Base-by-base conservation (phyloP, 768 basidiomycete species). In the Termitomyces sp. region DNA sequence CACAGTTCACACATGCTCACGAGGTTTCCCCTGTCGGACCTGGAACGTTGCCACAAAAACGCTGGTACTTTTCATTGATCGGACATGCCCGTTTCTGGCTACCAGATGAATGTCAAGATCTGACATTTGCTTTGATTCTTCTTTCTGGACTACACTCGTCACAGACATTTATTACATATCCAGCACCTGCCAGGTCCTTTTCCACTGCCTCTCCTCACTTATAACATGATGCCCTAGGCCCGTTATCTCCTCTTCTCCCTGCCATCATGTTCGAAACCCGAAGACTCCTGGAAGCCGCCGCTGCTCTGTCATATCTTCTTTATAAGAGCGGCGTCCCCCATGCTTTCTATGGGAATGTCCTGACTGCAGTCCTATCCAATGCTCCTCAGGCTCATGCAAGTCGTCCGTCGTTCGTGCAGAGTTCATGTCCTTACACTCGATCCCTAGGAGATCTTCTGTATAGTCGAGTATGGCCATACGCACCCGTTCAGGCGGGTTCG, bases 401-500 rank as follows among this genome's bases (percentile, higher is more conserved):
- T 78, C 22, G 14, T 43, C 14, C 30, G 33, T 58, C 53, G 57
- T 56, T 56, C 16, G 43, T 33, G 30, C 32, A 22, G 4, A 44
- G 36, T 57, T 46, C 24, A 54, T 33, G 16, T 28, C 47, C 64
- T 67, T 58, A 69, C 40, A 18, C 28, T 43, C 36, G 36, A 43
- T 54, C 26, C 47, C 6, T 70, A 93, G 92, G 91, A 94, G 72
- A 88, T 94, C 54, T 86, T 79, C 61, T 93, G 91, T 69, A 85
- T 94, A 68, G 90, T 92, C 60, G 87, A 92, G 71, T 84, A 85
- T 47, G 83, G 86, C n/a, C 71, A 81, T 33, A 71, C 78, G 0
- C 86, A 92, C 69, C 86, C 90, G 0, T 94, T 92, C 69, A 83
- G 89, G 58, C 83, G 86, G 58, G 88, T 90, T 47, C 84, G 91